phyloP scores from a whole-genome alignment of 169 alveolate genomes.

The Babesia divergens region DNA sequence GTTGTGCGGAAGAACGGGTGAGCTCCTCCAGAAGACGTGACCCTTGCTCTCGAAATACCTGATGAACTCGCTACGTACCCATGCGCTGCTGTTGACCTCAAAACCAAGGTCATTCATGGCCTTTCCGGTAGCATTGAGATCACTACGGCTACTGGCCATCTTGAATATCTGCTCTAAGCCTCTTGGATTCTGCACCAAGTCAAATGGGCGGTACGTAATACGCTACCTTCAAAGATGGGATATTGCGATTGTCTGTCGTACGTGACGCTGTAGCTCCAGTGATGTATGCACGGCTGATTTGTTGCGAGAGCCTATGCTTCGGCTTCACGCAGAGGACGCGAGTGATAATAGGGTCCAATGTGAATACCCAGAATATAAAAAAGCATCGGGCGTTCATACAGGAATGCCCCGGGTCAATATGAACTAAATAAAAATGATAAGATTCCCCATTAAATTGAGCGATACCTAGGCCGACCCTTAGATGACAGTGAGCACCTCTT shows the following conservation, averaged over 20 bases:
- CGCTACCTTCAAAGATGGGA: not conserved
- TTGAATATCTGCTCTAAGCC: not conserved
- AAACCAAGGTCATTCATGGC: not conserved
- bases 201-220: too few relatives aligned
- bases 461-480: too few relatives aligned
- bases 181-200: not conserved
- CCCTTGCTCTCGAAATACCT: slow-evolving; percentile 70
- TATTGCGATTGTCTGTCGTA: not conserved
- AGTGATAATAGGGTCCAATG: slow-evolving; percentile 21
- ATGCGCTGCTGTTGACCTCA: slow-evolving; percentile 20
- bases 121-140: not conserved
- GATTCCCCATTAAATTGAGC: too few relatives aligned
- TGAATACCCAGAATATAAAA: slow-evolving; percentile 9
- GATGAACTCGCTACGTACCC: slow-evolving; percentile 71
- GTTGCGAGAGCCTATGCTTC: slow-evolving; percentile 13
- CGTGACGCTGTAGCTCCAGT: not conserved
- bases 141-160: not conserved
- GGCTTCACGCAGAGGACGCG: slow-evolving; percentile 7
- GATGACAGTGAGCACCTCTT: too few relatives aligned
- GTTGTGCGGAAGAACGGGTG: slow-evolving; percentile 87
- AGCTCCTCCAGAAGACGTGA: slow-evolving; percentile 72
- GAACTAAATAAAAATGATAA: too few relatives aligned
- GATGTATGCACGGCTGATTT: not conserved
- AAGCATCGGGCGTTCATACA: slow-evolving; percentile 29
- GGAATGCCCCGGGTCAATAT: too few relatives aligned